Conservation (phyloP, 2,329 filamentous ascomycete genomes). For the Trichophyton verrucosum region DNA sequence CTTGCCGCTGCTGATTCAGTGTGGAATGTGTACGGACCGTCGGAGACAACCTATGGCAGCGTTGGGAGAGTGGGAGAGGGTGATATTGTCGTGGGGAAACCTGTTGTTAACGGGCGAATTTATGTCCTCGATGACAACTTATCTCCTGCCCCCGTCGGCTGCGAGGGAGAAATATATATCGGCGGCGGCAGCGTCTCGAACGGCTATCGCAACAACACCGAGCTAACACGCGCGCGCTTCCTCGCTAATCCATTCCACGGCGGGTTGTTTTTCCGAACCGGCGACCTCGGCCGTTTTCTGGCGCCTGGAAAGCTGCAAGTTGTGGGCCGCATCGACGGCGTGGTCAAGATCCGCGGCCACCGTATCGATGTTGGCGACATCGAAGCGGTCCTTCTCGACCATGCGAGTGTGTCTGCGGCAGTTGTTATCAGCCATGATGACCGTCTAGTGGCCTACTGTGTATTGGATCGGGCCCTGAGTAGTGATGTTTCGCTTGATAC, state of each 20-base stretch:
- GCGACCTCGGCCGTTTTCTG: conserved; percentile 1
- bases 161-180: conserved; percentile 34
- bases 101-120: conserved; percentile 26
- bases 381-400: neutral
- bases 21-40: conserved; percentile 16
- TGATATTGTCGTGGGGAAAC: conserved; percentile 14
- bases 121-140: conserved; percentile 32
- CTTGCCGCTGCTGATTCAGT: conserved; percentile 6
- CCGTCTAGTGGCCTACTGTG: conserved; percentile 2
- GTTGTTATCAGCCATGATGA: conserved; percentile 2
- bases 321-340: neutral
- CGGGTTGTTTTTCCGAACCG: neutral
- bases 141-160: conserved; percentile 28
- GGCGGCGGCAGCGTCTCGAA: conserved; percentile 19
- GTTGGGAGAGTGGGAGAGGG: neutral
- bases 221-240: conserved; percentile 16
- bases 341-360: conserved; percentile 3
- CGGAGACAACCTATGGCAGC: conserved; percentile 15
- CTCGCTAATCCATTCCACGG: conserved; percentile 11
- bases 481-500: neutral
- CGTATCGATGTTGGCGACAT: conserved; percentile 4
- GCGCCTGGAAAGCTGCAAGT: neutral
- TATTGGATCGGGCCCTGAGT: neutral
- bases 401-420: neutral
- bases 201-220: conserved; percentile 15